Base-by-base conservation (phyloP, 441 rosid genomes). In the Bocquillonia castaneifolia region DNA sequence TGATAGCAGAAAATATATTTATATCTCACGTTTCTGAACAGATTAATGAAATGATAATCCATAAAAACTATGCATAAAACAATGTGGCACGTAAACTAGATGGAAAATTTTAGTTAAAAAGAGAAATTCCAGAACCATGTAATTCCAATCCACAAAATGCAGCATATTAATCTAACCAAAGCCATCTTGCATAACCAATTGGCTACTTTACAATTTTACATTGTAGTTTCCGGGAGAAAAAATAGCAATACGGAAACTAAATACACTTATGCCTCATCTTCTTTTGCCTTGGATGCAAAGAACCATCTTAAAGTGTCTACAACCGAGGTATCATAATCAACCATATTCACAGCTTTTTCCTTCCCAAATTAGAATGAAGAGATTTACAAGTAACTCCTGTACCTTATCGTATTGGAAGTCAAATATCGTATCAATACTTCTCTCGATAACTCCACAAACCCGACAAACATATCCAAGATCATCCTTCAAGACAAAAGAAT, bases 391-490 rank as follows among this genome's bases (percentile, higher is more conserved):
- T 81, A 71, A 86, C 77, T 70, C 85, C 26, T 23, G 37, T 39
- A 60, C 64, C 64, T 39, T 60, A 6, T 12, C 3, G 31, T 37
- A 60, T 22, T 39, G 64, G 23, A 60, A 37, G 18, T 60, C 64
- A 22, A 60, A 3, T 37, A 60, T 60, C 50, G 64, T 37, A 39
- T 60, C 64, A 39, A 60, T 60, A 20, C 86, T 78, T 79, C 77
- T 81, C 13, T 78, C 71, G 64, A 88, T 74, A 18, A 87, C 78
- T 60, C 96, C 91, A 62, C 88, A 90, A 45, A 87, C 74, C 56
- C 93, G 90, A 73, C 93, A 90, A 52, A 89, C 91, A 76, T 77
- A 80, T 7, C 96, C 96, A 37, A 87, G 73, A 54, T 90, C 96
- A 44, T 88, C 96, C 78, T 68, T 84, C 62, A 87, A 69, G 63